phyloP scores from a whole-genome alignment of 2,329 filamentous ascomycete species.

The Onygena corvina region DNA sequence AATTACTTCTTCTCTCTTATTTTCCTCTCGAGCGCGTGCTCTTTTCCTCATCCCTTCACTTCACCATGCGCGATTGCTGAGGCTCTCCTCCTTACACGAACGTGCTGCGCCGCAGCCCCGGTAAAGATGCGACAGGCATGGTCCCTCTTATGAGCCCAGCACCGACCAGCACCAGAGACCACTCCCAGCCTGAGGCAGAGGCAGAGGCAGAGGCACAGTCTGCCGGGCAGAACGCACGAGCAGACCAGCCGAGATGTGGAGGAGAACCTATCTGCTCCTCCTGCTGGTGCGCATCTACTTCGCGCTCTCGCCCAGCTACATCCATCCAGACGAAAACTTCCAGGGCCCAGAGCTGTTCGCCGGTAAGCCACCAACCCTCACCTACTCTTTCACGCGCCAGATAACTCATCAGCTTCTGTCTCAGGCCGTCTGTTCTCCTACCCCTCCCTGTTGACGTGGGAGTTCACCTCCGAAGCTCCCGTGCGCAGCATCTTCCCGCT shows the following conservation, averaged over 20 bases:
- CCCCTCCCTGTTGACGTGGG: constrained; percentile 83
- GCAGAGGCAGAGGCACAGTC: too few relatives aligned
- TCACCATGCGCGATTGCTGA: not conserved
- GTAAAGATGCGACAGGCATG: constrained; percentile 2
- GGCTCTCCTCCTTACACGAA: not conserved
- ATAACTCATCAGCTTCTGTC: not conserved
- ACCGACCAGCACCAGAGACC: not conserved
- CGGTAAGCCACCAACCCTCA: constrained; percentile 48
- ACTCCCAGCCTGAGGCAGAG: too few relatives aligned
- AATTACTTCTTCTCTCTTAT: not conserved
- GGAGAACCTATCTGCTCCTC: constrained; percentile 74
- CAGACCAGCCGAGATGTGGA: constrained; percentile 56
- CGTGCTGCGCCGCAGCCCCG: too few relatives aligned
- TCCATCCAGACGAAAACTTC: constrained; percentile 98
- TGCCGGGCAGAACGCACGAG: too few relatives aligned
- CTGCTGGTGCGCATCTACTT: constrained; percentile 85
- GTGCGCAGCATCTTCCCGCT: constrained; percentile 93
- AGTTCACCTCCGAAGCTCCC: constrained; percentile 77
- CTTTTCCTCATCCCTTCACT: not conserved
- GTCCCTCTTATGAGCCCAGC: not conserved
- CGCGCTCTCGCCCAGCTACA: constrained; percentile 84
- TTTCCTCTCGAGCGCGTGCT: not conserved
- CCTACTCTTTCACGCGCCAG: not conserved
- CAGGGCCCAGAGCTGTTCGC: constrained; percentile 96
- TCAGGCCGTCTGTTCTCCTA: constrained; percentile 86